Conservation (phyloP, 768 basidiomycete species). For the Tylopilus subfusipes region DNA sequence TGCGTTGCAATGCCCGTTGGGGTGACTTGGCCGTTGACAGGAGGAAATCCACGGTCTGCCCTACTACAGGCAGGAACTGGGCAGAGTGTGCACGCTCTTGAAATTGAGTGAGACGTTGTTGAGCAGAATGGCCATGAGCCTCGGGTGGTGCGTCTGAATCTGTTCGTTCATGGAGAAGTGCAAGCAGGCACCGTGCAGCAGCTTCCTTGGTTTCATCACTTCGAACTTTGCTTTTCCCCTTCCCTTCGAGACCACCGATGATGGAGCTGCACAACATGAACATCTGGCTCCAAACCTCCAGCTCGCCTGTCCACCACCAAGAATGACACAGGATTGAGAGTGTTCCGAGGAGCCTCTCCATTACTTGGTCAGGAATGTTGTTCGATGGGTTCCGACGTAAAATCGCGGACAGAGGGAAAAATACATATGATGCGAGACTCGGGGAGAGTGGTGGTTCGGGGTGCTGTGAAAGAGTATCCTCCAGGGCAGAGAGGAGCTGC, state of each 20-base stretch:
- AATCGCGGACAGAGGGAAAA: constrained; percentile 84
- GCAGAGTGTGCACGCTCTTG: constrained; percentile 37
- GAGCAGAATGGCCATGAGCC: constrained; percentile 8
- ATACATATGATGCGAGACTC: constrained; percentile 74
- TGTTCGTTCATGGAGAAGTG: constrained; percentile 55
- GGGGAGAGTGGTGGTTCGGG: constrained; percentile 44
- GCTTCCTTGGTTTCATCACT: constrained; percentile 83
- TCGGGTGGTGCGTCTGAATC: constrained; percentile 40
- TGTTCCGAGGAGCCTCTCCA: constrained; percentile 67
- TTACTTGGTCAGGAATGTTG: constrained; percentile 71
- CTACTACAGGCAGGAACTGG: constrained; percentile 71
- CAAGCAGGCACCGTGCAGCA: constrained; percentile 61
- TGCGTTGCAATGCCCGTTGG: constrained; percentile 56
- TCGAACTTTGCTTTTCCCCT: constrained; percentile 62
- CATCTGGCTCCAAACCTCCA: constrained; percentile 77
- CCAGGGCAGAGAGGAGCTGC: constrained; percentile 53
- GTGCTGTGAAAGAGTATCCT: constrained; percentile 43
- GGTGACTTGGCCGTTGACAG: constrained; percentile 55
- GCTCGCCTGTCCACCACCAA: constrained; percentile 87
- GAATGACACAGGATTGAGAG: constrained; percentile 57
- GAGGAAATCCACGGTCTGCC: constrained; percentile 78
- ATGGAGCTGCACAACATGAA: constrained; percentile 72
- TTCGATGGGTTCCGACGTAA: constrained; percentile 70
- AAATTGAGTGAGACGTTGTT: constrained; percentile 39
- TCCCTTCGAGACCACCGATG: constrained; percentile 60